phyloP scores from a whole-genome alignment of 2,329 filamentous ascomycete genomes.

The Beauveria varroae region DNA sequence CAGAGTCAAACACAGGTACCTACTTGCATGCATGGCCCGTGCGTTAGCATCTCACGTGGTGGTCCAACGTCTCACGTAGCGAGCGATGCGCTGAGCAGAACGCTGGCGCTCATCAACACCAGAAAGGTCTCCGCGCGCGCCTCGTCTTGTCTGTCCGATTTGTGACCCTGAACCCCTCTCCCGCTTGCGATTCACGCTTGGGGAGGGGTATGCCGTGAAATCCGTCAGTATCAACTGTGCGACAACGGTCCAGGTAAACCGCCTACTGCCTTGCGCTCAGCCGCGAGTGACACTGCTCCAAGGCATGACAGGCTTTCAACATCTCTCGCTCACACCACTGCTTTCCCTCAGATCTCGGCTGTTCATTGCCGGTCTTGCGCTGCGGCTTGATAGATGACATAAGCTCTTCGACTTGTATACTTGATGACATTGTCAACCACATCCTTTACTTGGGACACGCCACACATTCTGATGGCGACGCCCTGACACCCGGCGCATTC shows the following conservation, averaged over 20 bases:
- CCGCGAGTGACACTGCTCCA: neutral
- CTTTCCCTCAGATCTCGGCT: neutral
- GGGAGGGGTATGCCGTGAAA: slow-evolving; percentile 18
- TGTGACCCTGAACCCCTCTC: slow-evolving; percentile 1
- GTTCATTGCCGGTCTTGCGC: neutral
- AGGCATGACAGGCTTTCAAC: neutral
- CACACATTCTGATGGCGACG: neutral
- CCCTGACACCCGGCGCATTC: neutral
- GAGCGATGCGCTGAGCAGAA: neutral
- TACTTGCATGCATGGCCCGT: slow-evolving; percentile 6
- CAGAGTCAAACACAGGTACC: neutral
- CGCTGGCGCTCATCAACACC: slow-evolving; percentile 7
- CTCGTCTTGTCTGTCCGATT: neutral
- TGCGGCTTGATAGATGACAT: neutral
- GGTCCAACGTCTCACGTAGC: slow-evolving; percentile 5
- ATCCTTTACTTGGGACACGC: neutral
- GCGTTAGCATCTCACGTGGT: slow-evolving; percentile 10
- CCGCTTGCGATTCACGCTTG: slow-evolving; percentile 16
- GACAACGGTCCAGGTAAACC: neutral
- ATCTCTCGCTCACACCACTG: neutral
- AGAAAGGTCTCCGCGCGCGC: neutral
- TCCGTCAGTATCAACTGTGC: neutral
- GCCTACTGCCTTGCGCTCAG: neutral
- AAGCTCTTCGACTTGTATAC: neutral
- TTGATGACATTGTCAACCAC: neutral